These are phyloP conservation scores for Entomortierella beljakovae DNA, from an alignment of 192 early-diverging fungal species.

Conservation along the genomic window DNA sequence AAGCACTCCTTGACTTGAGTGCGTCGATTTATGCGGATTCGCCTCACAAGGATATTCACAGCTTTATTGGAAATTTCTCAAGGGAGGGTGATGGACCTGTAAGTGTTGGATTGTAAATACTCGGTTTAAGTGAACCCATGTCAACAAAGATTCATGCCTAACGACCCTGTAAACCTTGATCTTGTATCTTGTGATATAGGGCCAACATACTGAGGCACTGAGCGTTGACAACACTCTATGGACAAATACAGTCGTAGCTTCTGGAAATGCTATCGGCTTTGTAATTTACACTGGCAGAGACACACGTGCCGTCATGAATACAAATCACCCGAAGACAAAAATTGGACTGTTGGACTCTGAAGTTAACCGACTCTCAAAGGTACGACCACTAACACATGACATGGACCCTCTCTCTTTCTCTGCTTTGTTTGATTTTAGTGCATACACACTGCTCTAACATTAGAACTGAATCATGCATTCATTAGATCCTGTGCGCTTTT, in stretches of 20 bases:
- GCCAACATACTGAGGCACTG: conserved; percentile 72
- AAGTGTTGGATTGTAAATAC: neutral
- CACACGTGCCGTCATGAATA: conserved; percentile 97
- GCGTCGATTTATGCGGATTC: conserved; percentile 88
- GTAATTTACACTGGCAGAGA: conserved; percentile 94
- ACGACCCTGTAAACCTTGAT: neutral
- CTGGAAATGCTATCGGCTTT: conserved; percentile 87
- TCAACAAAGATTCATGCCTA: too few relatives aligned
- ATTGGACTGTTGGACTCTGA: conserved; percentile 91
- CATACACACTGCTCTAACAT: neutral
- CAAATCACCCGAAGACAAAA: conserved; percentile 91
- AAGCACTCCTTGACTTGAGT: conserved; percentile 68
- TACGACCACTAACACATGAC: conserved; percentile 23
- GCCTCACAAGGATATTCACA: conserved; percentile 95
- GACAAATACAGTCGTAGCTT: conserved; percentile 96
- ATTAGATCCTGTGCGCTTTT: conserved; percentile 86
- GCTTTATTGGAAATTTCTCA: conserved; percentile 84
- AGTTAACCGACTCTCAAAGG: conserved; percentile 93
- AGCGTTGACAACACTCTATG: conserved; percentile 93
- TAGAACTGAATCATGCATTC: neutral
- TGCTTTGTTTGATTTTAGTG: neutral
- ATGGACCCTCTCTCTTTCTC: neutral
- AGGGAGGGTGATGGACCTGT: conserved; percentile 47
- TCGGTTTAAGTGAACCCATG: too few relatives aligned
- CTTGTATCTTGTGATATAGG: conserved; percentile 2